phyloP scores from a whole-genome alignment of 2,329 filamentous ascomycete species.

The Dryadomyces quercivorus region DNA sequence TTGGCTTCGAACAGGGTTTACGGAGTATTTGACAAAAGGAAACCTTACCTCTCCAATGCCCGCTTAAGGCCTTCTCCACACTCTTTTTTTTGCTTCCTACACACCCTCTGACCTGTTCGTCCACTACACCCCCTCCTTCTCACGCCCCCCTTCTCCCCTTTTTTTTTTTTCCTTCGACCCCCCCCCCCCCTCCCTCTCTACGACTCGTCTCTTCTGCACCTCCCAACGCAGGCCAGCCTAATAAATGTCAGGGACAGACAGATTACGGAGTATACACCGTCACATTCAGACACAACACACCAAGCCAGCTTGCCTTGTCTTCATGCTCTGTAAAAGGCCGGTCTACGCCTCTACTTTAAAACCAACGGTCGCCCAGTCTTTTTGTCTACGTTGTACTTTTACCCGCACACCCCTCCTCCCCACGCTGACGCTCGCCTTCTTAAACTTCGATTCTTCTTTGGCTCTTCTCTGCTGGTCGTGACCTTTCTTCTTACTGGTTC shows the following conservation, averaged over 20 bases:
- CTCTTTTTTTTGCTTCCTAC: not conserved
- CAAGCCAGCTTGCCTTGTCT: slow-evolving; percentile 2
- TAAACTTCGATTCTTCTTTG: slow-evolving; percentile 2
- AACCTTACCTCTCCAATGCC: slow-evolving; percentile 5
- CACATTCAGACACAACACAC: slow-evolving; percentile 1
- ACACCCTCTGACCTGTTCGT: not conserved
- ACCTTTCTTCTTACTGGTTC: not conserved
- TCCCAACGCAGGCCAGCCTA: slow-evolving; percentile 5
- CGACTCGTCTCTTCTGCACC: not conserved
- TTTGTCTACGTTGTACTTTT: not conserved
- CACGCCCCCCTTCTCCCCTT: not conserved
- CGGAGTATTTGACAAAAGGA: slow-evolving; percentile 5
- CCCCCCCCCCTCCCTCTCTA: not conserved
- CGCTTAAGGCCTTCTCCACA: slow-evolving; percentile 6
- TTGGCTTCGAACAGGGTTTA: slow-evolving; percentile 1
- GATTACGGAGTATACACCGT: slow-evolving; percentile 2
- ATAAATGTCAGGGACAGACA: slow-evolving; percentile 6
- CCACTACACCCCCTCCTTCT: not conserved
- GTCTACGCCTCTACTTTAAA: not conserved
- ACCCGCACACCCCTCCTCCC: slow-evolving; percentile 1
- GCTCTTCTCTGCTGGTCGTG: not conserved
- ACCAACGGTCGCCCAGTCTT: slow-evolving; percentile 1
- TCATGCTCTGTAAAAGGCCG: not conserved
- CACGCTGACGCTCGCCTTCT: not conserved
- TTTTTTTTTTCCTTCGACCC: not conserved